Conservation (phyloP, 352 stramenopile species). For the Pythium brachiatum region DNA sequence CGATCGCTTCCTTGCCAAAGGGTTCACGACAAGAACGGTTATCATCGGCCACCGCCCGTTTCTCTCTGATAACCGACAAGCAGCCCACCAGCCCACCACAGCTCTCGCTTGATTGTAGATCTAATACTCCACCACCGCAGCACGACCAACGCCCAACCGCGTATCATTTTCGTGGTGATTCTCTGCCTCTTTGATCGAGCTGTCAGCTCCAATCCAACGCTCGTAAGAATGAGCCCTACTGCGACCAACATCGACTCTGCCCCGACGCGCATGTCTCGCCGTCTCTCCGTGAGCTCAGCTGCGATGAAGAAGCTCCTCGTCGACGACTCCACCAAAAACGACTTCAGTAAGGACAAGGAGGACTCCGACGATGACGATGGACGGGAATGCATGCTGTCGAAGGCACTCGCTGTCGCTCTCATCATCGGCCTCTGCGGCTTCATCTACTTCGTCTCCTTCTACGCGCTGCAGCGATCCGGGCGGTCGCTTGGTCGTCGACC, state of each 20-base stretch:
- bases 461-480: conserved; percentile 14
- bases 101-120: no score
- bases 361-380: conserved; percentile 19
- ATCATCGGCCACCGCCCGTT: neutral
- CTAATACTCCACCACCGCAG: no score
- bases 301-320: neutral
- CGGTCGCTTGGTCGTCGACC: neutral
- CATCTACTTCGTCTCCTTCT: conserved; percentile 44
- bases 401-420: conserved; percentile 36
- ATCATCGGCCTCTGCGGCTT: conserved; percentile 40
- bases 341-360: conserved; percentile 1
- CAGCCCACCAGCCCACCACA: no score
- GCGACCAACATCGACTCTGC: no score
- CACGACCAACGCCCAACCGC: no score
- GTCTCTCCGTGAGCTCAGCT: neutral
- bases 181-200: no score
- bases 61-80: neutral
- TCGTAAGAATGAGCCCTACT: no score
- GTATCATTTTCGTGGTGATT: no score
- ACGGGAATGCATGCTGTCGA: conserved; percentile 47
- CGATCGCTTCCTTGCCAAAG: no score
- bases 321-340: neutral
- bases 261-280: neutral
- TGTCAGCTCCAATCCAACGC: no score
- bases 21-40: no score